Evolutionary conservation across 176 grass and related monocot species (phyloP).

Genomic region (Ampelocalamus luodianensis): DNA sequence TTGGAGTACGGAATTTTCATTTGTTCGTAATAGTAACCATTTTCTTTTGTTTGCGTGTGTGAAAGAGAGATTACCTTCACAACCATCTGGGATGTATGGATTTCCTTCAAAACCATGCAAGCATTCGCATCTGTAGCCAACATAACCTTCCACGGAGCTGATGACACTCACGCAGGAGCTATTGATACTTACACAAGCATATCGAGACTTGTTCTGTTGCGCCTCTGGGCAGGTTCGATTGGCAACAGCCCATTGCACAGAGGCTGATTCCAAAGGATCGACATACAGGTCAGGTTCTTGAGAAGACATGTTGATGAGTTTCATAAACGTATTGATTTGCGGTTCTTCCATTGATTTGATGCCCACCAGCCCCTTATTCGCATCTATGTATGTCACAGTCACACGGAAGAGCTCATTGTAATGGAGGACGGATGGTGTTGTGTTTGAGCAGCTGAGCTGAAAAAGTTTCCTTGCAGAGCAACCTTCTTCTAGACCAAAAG

Average conservation of each 20-base stretch:
- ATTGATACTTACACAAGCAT: constrained; percentile 31
- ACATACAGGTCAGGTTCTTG: neutral
- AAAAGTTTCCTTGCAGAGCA: no score
- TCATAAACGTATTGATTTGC: no score
- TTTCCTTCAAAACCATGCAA: neutral
- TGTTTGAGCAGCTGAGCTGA: no score
- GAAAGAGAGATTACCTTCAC: neutral
- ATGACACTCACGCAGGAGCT: constrained; percentile 1
- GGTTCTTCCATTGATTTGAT: neutral
- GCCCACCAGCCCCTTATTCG: neutral
- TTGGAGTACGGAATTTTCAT: no score
- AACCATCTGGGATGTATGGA: neutral
- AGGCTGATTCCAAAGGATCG: neutral
- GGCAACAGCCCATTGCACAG: constrained; percentile 21
- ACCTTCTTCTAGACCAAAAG: no score
- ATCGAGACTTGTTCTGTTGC: neutral
- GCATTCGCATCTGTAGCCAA: constrained; percentile 25
- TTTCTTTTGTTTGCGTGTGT: no score
- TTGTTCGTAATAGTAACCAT: no score
- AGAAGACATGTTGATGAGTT: no score
- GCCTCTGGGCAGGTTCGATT: constrained; percentile 10
- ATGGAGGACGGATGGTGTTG: no score
- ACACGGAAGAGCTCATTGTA: no score
- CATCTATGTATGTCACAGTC: neutral
- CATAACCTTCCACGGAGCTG: neutral